phyloP scores from a whole-genome alignment of 2,329 filamentous ascomycete species.

The Pestalotiopsis sp. region DNA sequence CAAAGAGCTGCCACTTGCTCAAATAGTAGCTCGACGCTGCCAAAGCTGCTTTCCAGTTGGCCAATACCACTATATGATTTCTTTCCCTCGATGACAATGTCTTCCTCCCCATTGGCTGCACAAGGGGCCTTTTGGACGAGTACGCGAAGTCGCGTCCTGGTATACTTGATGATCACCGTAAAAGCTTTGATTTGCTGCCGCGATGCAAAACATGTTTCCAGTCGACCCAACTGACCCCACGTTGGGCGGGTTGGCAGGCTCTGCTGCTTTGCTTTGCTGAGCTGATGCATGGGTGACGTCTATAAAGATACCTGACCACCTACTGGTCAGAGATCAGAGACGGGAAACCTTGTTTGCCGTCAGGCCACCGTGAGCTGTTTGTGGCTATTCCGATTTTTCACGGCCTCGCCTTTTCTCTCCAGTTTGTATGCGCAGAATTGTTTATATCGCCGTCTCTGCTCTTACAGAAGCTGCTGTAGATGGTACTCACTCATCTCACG shows the following conservation, averaged over 20 bases:
- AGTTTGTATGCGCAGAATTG: not conserved
- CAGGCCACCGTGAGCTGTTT: constrained; percentile 13
- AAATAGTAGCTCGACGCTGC: constrained; percentile 8
- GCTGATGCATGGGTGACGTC: constrained; percentile 4
- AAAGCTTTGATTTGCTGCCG: constrained; percentile 10
- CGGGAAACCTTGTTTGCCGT: constrained; percentile 9
- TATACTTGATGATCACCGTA: not conserved
- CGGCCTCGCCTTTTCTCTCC: not conserved
- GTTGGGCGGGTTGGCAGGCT: not conserved
- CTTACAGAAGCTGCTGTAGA: not conserved
- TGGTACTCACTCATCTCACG: not conserved
- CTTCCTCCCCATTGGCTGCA: constrained; percentile 8
- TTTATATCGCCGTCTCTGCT: not conserved
- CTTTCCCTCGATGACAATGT: constrained; percentile 10
- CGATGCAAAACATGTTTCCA: constrained; percentile 4
- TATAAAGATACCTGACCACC: not conserved
- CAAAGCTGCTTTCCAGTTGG: constrained; percentile 9
- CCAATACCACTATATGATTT: constrained; percentile 9
- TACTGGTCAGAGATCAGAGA: not conserved
- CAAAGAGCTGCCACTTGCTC: not conserved
- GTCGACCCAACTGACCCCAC: constrained; percentile 6
- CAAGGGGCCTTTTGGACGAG: not conserved
- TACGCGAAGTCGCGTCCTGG: not conserved
- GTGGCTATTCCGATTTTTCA: not conserved
- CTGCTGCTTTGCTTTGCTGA: not conserved